These are phyloP conservation scores for Wickerhamomyces bovis DNA, from an alignment of 805 yeast species.

Conservation along the genomic window DNA sequence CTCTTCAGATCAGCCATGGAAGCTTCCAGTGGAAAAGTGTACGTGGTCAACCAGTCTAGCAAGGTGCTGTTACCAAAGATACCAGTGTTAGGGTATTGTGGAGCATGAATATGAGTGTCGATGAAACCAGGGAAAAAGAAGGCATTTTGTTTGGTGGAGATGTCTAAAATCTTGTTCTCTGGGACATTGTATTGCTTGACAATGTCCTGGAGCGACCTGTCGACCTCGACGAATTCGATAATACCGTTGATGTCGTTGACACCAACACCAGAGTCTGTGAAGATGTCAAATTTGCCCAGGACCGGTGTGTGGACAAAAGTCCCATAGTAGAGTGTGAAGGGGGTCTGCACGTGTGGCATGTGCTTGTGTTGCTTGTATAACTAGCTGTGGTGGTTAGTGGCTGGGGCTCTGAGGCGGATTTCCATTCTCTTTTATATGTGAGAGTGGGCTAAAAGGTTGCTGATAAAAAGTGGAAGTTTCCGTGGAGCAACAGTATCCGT, in stretches of 20 bases:
- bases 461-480: too few species aligned
- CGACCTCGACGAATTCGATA: constrained; percentile 24
- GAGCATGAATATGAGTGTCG: constrained; percentile 81
- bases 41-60: constrained; percentile 80
- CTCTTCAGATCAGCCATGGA: constrained; percentile 45
- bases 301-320: constrained; percentile 69
- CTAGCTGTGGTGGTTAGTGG: too few species aligned
- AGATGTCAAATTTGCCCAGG: constrained; percentile 50
- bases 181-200: constrained; percentile 7
- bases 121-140: constrained; percentile 82
- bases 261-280: constrained; percentile 53
- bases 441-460: too few species aligned
- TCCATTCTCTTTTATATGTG: not conserved
- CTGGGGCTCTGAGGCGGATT: not conserved
- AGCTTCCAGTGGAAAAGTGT: constrained; percentile 87
- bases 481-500: too few species aligned
- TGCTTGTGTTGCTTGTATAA: not conserved
- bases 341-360: constrained; percentile 2
- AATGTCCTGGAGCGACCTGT: constrained; percentile 4
- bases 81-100: constrained; percentile 78
- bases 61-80: constrained; percentile 81
- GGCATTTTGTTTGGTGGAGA: constrained; percentile 30
- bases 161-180: constrained; percentile 30
- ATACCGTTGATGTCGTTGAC: constrained; percentile 45
- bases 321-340: constrained; percentile 49